Conservation (phyloP, 2,329 filamentous ascomycete genomes). For the Microdochium paspali region DNA sequence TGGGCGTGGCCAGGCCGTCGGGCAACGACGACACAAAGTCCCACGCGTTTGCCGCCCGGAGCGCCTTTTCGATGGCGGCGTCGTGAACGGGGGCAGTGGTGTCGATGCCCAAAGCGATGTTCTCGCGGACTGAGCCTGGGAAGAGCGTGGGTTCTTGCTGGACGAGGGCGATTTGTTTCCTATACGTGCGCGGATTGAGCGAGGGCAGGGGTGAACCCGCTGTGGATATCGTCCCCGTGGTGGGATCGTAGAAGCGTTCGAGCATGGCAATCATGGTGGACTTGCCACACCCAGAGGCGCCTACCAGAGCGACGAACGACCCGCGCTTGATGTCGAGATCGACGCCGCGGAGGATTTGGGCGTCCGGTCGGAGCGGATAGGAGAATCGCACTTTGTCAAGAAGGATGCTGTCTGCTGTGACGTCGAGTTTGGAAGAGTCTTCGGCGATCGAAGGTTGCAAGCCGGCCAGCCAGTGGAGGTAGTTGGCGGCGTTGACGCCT, state of each 20-base stretch:
- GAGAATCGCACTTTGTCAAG: constrained; percentile 51
- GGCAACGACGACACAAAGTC: constrained; percentile 42
- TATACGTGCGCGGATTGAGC: constrained; percentile 39
- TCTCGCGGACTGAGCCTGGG: constrained; percentile 34
- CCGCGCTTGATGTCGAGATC: constrained; percentile 32
- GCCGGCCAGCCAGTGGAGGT: constrained; percentile 36
- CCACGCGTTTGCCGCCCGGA: constrained; percentile 7
- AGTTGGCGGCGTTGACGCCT: constrained; percentile 36
- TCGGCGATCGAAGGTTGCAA: constrained; percentile 31
- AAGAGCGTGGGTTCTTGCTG: constrained; percentile 48
- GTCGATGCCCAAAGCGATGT: constrained; percentile 18
- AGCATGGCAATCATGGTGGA: constrained; percentile 48
- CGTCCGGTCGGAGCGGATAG: constrained; percentile 41
- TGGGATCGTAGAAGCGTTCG: constrained; percentile 33
- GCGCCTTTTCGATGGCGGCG: constrained; percentile 5
- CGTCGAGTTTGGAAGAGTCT: constrained; percentile 14
- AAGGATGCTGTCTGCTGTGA: constrained; percentile 21
- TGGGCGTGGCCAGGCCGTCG: constrained; percentile 32
- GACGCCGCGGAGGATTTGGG: constrained; percentile 31
- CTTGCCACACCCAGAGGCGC: constrained; percentile 49
- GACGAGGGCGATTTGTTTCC: constrained; percentile 42
- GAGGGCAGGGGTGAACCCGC: constrained; percentile 24
- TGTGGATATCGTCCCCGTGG: constrained; percentile 37
- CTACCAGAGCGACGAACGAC: constrained; percentile 44
- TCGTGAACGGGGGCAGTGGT: background rate